Conservation (phyloP, 768 basidiomycete genomes). For the Naganishia friedmannii region DNA sequence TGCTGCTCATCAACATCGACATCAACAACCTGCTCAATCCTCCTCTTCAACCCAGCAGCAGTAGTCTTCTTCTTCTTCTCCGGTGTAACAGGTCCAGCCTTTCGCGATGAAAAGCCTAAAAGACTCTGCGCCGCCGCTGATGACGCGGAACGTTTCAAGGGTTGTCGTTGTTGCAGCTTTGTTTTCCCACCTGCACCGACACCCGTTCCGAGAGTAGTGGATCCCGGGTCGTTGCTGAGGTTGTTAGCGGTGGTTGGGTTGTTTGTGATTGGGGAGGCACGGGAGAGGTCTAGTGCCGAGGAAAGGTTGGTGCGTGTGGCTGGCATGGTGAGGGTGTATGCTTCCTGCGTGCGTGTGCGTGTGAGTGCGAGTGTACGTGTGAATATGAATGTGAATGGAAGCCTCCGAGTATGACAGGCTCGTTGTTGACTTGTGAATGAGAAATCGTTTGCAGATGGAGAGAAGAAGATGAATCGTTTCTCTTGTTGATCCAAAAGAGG, state of each 20-base stretch:
- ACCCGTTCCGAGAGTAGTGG: not conserved
- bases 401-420: too few species aligned
- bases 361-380: not conserved
- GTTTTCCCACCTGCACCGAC: not conserved
- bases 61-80: conserved; percentile 11
- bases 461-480: too few species aligned
- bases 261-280: not conserved
- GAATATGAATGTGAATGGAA: too few species aligned
- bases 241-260: not conserved
- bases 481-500: too few species aligned
- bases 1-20: not conserved
- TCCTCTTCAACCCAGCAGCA: not conserved
- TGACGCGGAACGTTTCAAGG: not conserved
- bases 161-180: conserved; percentile 5
- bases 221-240: conserved; percentile 7
- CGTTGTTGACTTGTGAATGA: too few species aligned
- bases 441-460: too few species aligned
- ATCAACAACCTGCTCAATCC: not conserved
- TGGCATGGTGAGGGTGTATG: conserved; percentile 1
- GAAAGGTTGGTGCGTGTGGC: not conserved
- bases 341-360: not conserved
- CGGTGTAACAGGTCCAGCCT: conserved; percentile 8
- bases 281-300: conserved; percentile 14
- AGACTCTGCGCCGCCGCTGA: conserved; percentile 2
- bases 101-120: conserved; percentile 2